phyloP scores from a whole-genome alignment of 768 basidiomycete species.

The Panaeolus papilionaceus region DNA sequence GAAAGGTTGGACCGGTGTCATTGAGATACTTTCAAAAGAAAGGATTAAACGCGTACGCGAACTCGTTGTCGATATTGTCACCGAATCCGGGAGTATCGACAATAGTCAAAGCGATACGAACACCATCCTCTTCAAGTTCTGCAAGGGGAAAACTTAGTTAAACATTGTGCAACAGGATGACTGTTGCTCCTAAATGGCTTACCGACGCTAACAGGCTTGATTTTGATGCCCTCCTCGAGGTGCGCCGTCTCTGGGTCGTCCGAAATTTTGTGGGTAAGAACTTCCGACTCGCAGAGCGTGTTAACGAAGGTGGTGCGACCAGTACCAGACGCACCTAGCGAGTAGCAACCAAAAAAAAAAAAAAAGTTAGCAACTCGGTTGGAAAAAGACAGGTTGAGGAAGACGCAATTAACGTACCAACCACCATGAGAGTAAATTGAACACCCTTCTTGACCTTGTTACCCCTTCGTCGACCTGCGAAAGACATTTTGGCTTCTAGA shows the following conservation, averaged over 20 bases:
- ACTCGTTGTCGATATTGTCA: constrained; percentile 98
- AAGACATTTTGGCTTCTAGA: constrained; percentile 64
- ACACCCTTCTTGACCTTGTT: constrained; percentile 99
- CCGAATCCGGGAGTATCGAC: constrained; percentile 99
- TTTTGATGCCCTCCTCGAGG: constrained; percentile 91
- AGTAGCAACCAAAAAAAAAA: constrained; percentile 19
- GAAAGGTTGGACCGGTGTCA: constrained; percentile 12
- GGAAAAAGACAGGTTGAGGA: constrained; percentile 20
- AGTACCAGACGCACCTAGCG: constrained; percentile 91
- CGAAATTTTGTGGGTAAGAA: constrained; percentile 85
- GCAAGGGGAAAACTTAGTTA: constrained; percentile 18
- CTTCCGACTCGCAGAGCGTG: constrained; percentile 97
- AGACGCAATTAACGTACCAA: constrained; percentile 67
- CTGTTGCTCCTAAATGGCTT: constrained; percentile 30
- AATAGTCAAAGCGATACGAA: constrained; percentile 96
- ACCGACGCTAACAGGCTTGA: constrained; percentile 96
- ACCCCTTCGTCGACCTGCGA: constrained; percentile 84
- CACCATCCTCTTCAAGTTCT: constrained; percentile 99
- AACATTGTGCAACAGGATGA: constrained; percentile 14
- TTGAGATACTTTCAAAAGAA: not conserved
- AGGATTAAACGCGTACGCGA: constrained; percentile 67
- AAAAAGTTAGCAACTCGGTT: constrained; percentile 27
- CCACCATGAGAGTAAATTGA: constrained; percentile 97
- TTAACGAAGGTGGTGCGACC: constrained; percentile 99
- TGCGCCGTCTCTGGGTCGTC: constrained; percentile 90